Conservation (phyloP, 768 basidiomycete genomes). For the Phylloporus rhodoxanthus region DNA sequence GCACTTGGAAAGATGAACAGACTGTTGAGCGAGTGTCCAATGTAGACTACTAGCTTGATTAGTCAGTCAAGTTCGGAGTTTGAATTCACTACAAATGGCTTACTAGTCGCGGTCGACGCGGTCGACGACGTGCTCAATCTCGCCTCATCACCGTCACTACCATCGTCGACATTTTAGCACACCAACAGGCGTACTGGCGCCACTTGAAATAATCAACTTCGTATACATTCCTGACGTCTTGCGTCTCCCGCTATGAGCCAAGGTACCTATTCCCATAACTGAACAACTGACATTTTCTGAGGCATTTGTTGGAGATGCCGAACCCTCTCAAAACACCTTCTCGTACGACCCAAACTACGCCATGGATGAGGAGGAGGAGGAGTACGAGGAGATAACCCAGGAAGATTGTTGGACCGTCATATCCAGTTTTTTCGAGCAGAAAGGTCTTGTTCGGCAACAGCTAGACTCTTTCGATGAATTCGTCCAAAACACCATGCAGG, state of each 20-base stretch:
- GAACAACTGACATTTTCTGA: slow-evolving; percentile 29
- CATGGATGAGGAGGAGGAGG: slow-evolving; percentile 48
- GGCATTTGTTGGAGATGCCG: slow-evolving; percentile 39
- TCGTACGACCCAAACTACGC: slow-evolving; percentile 53
- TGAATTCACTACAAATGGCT: slow-evolving; percentile 11
- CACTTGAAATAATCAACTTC: background rate
- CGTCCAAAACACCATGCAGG: slow-evolving; percentile 99
- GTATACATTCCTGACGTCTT: slow-evolving; percentile 1
- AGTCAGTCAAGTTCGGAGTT: slow-evolving; percentile 15
- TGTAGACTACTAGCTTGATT: slow-evolving; percentile 14
- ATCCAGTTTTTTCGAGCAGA: slow-evolving; percentile 93
- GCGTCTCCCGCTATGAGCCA: slow-evolving; percentile 22
- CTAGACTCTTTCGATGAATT: slow-evolving; percentile 98
- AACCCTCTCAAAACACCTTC: slow-evolving; percentile 41
- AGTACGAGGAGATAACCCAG: slow-evolving; percentile 79
- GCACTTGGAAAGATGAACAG: slow-evolving; percentile 44
- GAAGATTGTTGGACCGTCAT: slow-evolving; percentile 97
- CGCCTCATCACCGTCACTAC: slow-evolving; percentile 12
- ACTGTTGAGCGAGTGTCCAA: slow-evolving; percentile 35
- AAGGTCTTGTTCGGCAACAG: slow-evolving; percentile 96
- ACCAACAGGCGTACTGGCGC: background rate
- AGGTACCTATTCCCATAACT: slow-evolving; percentile 24
- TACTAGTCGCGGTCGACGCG: slow-evolving; percentile 19
- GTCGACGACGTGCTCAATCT: slow-evolving; percentile 15
- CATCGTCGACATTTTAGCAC: background rate